Conservation (phyloP, 1,284 basidiomycete genomes). For the Trametes versicolor region DNA sequence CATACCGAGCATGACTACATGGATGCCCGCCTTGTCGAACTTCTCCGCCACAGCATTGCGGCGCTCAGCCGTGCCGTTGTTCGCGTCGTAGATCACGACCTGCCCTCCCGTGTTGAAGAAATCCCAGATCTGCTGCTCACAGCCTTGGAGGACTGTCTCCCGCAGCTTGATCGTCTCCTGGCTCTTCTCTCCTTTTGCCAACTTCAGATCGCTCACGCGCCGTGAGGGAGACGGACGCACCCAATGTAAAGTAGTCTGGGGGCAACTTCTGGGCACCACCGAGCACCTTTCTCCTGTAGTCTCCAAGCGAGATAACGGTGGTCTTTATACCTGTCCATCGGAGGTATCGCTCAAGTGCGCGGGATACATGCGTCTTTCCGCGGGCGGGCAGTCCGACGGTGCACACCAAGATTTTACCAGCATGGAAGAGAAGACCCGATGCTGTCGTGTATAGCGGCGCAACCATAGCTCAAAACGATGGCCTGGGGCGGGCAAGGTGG, state of each 20-base stretch:
- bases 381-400: slow-evolving; percentile 94
- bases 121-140: slow-evolving; percentile 90
- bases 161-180: slow-evolving; percentile 84
- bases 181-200: slow-evolving; percentile 69
- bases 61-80: slow-evolving; percentile 83
- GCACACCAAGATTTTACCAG: slow-evolving; percentile 93
- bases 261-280: slow-evolving; percentile 92
- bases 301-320: slow-evolving; percentile 93
- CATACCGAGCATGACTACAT: slow-evolving; percentile 93
- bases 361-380: slow-evolving; percentile 97
- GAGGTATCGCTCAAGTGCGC: slow-evolving; percentile 95
- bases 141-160: slow-evolving; percentile 77
- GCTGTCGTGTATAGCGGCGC: slow-evolving; percentile 89
- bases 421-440: slow-evolving; percentile 90
- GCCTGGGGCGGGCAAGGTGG: slow-evolving; percentile 2
- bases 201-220: slow-evolving; percentile 27
- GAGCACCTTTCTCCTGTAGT: slow-evolving; percentile 91
- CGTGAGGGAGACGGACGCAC: slow-evolving; percentile 51
- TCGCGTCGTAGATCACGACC: slow-evolving; percentile 99
- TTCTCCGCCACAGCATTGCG: slow-evolving; percentile 83
- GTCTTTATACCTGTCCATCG: slow-evolving; percentile 99
- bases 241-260: slow-evolving; percentile 90
- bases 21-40: slow-evolving; percentile 86
- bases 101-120: slow-evolving; percentile 92
- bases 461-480: slow-evolving; percentile 62